These are phyloP conservation scores for Astrocystis sublimbata DNA, from an alignment of 495 filamentous ascomycete genomes.

Conservation along the genomic window DNA sequence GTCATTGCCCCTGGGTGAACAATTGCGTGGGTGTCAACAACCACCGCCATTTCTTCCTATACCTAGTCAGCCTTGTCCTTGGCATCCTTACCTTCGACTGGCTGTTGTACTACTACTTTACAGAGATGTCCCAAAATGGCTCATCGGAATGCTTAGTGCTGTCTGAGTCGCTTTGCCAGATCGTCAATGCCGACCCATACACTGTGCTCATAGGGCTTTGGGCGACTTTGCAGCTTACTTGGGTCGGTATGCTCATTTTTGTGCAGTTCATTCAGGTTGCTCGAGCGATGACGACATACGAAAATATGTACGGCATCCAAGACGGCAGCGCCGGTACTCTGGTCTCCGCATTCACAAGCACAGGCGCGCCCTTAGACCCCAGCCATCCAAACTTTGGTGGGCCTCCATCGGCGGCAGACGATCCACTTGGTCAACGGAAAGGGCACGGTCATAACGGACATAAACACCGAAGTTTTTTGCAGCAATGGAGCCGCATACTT, in stretches of 20 bases:
- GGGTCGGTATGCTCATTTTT: constrained; percentile 92
- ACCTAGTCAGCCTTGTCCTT: constrained; percentile 72
- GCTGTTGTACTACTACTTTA: constrained; percentile 47
- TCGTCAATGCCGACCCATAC: constrained; percentile 78
- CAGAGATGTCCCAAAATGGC: constrained; percentile 27
- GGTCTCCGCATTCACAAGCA: constrained; percentile 75
- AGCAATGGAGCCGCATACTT: constrained; percentile 79
- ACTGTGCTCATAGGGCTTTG: constrained; percentile 77
- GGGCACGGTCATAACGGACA: constrained; percentile 49
- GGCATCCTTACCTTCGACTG: constrained; percentile 67
- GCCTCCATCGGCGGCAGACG: constrained; percentile 40
- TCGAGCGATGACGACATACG: constrained; percentile 90
- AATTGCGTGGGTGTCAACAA: constrained; percentile 96
- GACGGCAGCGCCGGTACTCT: constrained; percentile 61
- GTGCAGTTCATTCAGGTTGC: constrained; percentile 91
- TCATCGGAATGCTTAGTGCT: constrained; percentile 71
- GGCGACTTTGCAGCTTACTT: constrained; percentile 79
- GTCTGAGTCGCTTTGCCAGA: constrained; percentile 66
- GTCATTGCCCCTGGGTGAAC: constrained; percentile 97
- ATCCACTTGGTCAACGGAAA: constrained; percentile 39
- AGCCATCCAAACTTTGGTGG: constrained; percentile 37
- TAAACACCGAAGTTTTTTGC: constrained; percentile 61
- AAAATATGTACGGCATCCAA: constrained; percentile 81
- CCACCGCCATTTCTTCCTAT: constrained; percentile 91
- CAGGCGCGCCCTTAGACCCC: constrained; percentile 66